Evolutionary conservation across 768 basidiomycete species (phyloP), one percentile per base, ranked within the genome.

Genomic region (Leccinum disarticulatum): DNA sequence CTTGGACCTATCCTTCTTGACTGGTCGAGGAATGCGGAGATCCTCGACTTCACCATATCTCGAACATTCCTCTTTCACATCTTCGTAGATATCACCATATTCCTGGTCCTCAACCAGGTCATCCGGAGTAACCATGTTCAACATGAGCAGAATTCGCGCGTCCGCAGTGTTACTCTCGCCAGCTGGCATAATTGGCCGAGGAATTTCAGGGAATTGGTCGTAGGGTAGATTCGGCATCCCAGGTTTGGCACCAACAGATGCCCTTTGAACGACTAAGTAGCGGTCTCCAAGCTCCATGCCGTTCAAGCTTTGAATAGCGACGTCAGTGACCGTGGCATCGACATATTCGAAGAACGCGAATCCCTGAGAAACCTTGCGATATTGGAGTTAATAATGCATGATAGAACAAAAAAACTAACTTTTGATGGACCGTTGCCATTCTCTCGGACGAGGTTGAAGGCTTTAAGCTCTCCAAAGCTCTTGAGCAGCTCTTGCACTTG

Each of bases 301-400:
- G 75, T 96, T 95, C 58, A 99, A 83, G 67, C 93, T 92, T 73
- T 93, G 90, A 68, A 96, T 97, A 52, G 97, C 97, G 66, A 97
- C 86, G 65, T 98, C 97, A 60, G 97, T 99, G 58, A 95, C 87
- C 53, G 73, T 75, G 15, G 85, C 77, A 70, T 99, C 97, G 61
- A 91, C 88, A 74, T 98, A 99, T 81, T 99, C 97, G 78, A 95
- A 96, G 81, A 99, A 98, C 3, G 97, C 97, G 75, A 97, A 99
- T 67, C 97, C 97, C 96, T 98, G 67, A 4, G 33, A 52, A 49
- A 58, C 22, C 14, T 35, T 64, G 17, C 67, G 57, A 38, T 1
- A 35, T 48, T 52, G 49, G 9, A 17, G 33, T 2, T 7, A 0
- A 35, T 41, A 9, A 35, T 6, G 53, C 60, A 3, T 6, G 13